Conservation (phyloP, 371 early-diverging fungal genomes). For the Mortierella sp. region DNA sequence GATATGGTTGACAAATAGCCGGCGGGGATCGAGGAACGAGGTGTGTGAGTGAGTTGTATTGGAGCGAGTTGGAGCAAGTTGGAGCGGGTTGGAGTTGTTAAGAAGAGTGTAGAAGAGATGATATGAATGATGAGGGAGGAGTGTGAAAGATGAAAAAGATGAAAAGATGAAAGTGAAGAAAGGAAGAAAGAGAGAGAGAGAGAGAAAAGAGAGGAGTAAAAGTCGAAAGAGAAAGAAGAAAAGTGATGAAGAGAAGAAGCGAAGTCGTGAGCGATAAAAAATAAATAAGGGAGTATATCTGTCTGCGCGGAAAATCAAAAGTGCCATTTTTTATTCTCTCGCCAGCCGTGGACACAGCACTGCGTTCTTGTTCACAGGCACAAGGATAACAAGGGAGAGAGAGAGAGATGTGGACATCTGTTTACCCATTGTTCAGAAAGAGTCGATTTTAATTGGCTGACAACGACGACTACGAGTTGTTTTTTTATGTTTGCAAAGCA, state of each 20-base stretch:
- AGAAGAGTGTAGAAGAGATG: background rate
- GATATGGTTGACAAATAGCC: background rate
- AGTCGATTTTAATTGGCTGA: background rate
- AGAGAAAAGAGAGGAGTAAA: background rate
- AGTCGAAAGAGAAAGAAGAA: background rate
- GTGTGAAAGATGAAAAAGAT: background rate
- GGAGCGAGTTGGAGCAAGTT: background rate
- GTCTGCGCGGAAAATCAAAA: background rate
- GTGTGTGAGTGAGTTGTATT: background rate
- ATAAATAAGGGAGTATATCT: background rate
- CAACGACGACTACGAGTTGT: background rate
- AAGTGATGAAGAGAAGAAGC: background rate
- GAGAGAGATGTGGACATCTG: slow-evolving; percentile 9
- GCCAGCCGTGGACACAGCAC: background rate
- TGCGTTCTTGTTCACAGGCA: background rate
- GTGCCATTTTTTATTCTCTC: background rate
- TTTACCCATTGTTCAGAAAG: background rate
- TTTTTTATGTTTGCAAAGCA: slow-evolving; percentile 2
- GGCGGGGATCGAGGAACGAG: background rate
- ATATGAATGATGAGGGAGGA: background rate
- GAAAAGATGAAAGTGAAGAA: background rate
- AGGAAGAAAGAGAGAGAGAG: background rate
- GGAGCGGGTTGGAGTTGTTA: background rate
- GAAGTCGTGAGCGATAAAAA: background rate
- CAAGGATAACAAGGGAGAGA: too few species aligned